Evolutionary conservation across 2,329 filamentous ascomycete genomes (phyloP), one percentile per base, ranked within the genome.

Genomic region (Nectriaceae sp.): DNA sequence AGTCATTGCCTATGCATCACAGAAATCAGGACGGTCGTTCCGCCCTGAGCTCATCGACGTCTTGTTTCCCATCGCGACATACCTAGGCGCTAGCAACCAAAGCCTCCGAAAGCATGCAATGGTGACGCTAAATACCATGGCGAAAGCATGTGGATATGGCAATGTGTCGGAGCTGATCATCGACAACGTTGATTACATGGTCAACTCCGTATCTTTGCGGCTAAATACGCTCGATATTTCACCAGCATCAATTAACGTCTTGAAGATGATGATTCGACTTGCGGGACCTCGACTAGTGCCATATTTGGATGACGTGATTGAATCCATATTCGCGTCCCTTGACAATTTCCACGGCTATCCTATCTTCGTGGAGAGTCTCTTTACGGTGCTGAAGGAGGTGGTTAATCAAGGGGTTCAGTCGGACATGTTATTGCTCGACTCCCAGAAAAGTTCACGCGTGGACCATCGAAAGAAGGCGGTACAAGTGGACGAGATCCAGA

Each of bases 311-410:
- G 94, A 99, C 64, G 83, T 96, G 1, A 85, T 97, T 3, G 88
- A 86, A 4, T 93, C 90, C 1, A 90, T 99, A 33, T 97, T 99
- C 66, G 88, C 89, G 0, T 90, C 92, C 0, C 73, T 99, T n/a
- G 91, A 97, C 57, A 89, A 90, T 61, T 99, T 94, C 61, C 94
- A 99, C 61, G 94, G 94, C 2, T 97, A 99, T 65, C 85, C 90
- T 1, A 73, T 80, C 16, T 84, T 99, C 47, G 92, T 96, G 1
- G 90, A 96, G 64, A 81, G 85, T 39, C 75, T 99, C 5, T 99
- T 97, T 65, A 75, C 82, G 2, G 90, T 96, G 0, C 73, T 99
- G 4, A 85, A 84, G 45, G 89, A 90, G 50, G 83, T 97, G 47
- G 90, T 94, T 11, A 84, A 90, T 44, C 90, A 96, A 70, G 90